These are phyloP conservation scores for Taiozyma sp. DNA, from an alignment of 1,139 yeast genomes.

Conservation along the genomic window DNA sequence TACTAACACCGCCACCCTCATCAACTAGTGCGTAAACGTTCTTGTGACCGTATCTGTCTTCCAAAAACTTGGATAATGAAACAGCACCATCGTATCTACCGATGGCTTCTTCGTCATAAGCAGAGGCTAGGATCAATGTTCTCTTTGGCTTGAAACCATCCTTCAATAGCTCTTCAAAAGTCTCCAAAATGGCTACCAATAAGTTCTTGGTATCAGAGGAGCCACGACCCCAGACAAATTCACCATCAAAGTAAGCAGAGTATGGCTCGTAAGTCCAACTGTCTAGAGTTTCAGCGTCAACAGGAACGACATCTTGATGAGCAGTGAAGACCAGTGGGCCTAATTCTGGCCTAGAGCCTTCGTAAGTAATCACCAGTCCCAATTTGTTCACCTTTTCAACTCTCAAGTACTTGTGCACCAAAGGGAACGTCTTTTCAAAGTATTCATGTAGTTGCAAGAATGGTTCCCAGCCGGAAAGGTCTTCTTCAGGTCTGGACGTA, in stretches of 20 bases:
- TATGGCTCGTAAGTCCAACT: conserved; percentile 73
- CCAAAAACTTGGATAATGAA: conserved; percentile 33
- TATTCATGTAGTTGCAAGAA: conserved; percentile 51
- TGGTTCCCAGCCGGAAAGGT: conserved; percentile 32
- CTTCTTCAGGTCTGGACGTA: conserved; percentile 36
- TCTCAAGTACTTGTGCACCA: conserved; percentile 42
- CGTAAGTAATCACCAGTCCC: conserved; percentile 65
- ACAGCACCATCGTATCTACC: conserved; percentile 50
- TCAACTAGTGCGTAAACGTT: conserved; percentile 48
- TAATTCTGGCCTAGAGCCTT: conserved; percentile 47
- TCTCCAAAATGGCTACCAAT: conserved; percentile 46
- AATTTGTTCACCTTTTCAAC: conserved; percentile 58
- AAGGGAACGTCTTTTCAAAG: conserved; percentile 55
- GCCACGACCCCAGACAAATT: conserved; percentile 34
- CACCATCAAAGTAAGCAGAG: conserved; percentile 54
- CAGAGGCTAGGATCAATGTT: conserved; percentile 48
- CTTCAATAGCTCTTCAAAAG: conserved; percentile 39
- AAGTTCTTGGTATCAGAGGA: conserved; percentile 51
- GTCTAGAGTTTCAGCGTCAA: conserved; percentile 49
- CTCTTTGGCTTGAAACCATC: conserved; percentile 41
- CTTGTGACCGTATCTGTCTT: conserved; percentile 41
- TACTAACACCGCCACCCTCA: conserved; percentile 40
- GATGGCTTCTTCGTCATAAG: conserved; percentile 59
- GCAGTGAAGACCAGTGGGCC: conserved; percentile 70
- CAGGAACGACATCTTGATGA: conserved; percentile 85